Evolutionary conservation across 2,329 filamentous ascomycete species (phyloP).

Genomic region (Tetracladium maxilliforme): DNA sequence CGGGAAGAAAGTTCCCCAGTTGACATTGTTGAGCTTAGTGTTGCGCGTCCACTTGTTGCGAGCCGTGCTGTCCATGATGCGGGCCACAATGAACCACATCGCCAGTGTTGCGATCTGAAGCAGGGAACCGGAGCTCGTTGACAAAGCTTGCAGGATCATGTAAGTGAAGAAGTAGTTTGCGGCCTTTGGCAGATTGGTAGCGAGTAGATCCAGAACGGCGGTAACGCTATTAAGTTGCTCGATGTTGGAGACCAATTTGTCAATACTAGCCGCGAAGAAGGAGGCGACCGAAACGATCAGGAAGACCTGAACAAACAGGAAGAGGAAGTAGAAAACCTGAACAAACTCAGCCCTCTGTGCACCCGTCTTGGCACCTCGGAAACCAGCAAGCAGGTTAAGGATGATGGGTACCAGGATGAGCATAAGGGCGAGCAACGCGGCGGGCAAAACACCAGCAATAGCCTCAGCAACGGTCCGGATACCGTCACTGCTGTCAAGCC

Average conservation of each 20-base stretch:
- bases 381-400: slow-evolving; percentile 54
- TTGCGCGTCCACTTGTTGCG: slow-evolving; percentile 76
- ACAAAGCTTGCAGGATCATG: slow-evolving; percentile 88
- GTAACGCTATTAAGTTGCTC: slow-evolving; percentile 34
- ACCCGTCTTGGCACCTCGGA: slow-evolving; percentile 73
- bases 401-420: slow-evolving; percentile 72
- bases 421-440: slow-evolving; percentile 59
- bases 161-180: slow-evolving; percentile 98
- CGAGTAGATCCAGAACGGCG: slow-evolving; percentile 58
- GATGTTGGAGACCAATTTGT: slow-evolving; percentile 41
- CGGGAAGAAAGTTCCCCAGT: slow-evolving; percentile 90
- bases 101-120: slow-evolving; percentile 70
- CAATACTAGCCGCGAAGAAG: slow-evolving; percentile 52
- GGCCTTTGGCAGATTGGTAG: slow-evolving; percentile 66
- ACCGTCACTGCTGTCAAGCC: slow-evolving; percentile 44
- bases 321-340: slow-evolving; percentile 84
- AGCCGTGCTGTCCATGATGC: slow-evolving; percentile 69
- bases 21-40: slow-evolving; percentile 59
- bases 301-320: slow-evolving; percentile 91
- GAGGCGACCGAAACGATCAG: slow-evolving; percentile 79
- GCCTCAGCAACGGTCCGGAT: slow-evolving; percentile 46
- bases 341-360: slow-evolving; percentile 69
- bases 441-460: slow-evolving; percentile 77
- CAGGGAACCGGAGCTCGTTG: slow-evolving; percentile 77
- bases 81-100: slow-evolving; percentile 69